Conservation (phyloP, 1,139 yeast genomes). For the Waltiozyma solani region DNA sequence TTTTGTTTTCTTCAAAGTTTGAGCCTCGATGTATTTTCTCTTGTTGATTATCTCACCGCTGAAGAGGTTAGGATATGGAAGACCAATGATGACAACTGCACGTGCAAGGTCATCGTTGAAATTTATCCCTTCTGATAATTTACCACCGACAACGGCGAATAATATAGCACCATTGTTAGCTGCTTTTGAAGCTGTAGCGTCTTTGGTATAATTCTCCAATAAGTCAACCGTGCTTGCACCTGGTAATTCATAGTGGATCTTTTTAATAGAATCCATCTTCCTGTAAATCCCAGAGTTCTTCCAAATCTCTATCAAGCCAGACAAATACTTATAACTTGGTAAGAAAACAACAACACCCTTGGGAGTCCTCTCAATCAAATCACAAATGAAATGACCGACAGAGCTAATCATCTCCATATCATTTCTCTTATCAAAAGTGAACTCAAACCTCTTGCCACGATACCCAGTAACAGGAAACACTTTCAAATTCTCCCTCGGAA, state of each 20-base stretch:
- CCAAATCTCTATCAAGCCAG: conserved; percentile 45
- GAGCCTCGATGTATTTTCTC: conserved; percentile 50
- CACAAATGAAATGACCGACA: conserved; percentile 41
- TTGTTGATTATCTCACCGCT: conserved; percentile 80
- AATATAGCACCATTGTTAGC: conserved; percentile 48
- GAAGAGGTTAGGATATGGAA: conserved; percentile 82
- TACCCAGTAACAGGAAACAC: conserved; percentile 40
- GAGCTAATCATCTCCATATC: conserved; percentile 34
- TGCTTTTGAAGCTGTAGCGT: conserved; percentile 19
- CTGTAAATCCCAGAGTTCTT: conserved; percentile 25
- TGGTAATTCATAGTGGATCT: conserved; percentile 45
- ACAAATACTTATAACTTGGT: conserved; percentile 74
- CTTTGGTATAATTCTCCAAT: conserved; percentile 38
- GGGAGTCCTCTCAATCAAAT: conserved; percentile 43
- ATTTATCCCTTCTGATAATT: conserved; percentile 89
- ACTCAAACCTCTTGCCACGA: conserved; percentile 36
- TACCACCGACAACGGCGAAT: conserved; percentile 88
- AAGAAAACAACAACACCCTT: conserved; percentile 74
- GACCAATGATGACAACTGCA: conserved; percentile 79
- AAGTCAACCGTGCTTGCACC: conserved; percentile 29
- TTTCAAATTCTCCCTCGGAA: conserved; percentile 57
- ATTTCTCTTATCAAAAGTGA: conserved; percentile 59
- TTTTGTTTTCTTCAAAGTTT: conserved; percentile 20
- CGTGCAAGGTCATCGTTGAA: conserved; percentile 82
- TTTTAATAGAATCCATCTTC: conserved; percentile 30